Evolutionary conservation across 1,139 yeast genomes (phyloP).

Genomic region (Saccharomycopsis hybrid): DNA sequence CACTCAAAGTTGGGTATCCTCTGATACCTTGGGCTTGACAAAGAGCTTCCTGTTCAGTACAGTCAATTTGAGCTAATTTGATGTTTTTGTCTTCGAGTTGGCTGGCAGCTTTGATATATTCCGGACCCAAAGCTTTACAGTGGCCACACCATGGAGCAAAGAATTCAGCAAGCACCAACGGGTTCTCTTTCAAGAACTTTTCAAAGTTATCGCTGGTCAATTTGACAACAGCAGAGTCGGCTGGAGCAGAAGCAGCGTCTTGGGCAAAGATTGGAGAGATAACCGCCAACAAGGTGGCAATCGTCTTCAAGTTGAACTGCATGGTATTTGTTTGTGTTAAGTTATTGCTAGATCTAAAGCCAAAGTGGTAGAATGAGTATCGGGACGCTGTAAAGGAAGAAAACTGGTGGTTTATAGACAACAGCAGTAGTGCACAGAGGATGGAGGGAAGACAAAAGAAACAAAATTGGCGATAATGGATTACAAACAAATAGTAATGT

Average conservation of each 20-base stretch:
- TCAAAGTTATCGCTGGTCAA: slow-evolving; percentile 59
- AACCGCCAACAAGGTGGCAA: slow-evolving; percentile 18
- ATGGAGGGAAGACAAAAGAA: too few species aligned
- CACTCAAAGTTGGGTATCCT: slow-evolving; percentile 91
- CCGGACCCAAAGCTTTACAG: slow-evolving; percentile 92
- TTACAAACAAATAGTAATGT: too few species aligned
- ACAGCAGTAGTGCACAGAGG: too few species aligned
- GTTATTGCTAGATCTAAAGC: too few species aligned
- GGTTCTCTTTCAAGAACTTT: slow-evolving; percentile 60
- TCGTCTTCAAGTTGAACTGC: slow-evolving; percentile 16
- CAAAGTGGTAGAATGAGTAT: too few species aligned
- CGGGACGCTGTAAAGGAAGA: too few species aligned
- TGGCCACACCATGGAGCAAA: slow-evolving; percentile 99
- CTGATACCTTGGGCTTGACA: slow-evolving; percentile 69
- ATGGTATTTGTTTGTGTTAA: slow-evolving; percentile 7
- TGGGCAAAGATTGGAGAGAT: slow-evolving; percentile 18
- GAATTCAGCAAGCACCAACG: slow-evolving; percentile 87
- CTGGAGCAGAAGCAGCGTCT: slow-evolving; percentile 63
- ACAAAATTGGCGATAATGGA: too few species aligned
- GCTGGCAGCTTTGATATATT: slow-evolving; percentile 82
- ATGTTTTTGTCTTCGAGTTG: slow-evolving; percentile 56
- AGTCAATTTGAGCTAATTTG: slow-evolving; percentile 85
- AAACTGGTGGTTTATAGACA: too few species aligned
- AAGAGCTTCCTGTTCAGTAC: slow-evolving; percentile 78
- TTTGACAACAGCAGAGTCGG: slow-evolving; percentile 83